Evolutionary conservation across 768 basidiomycete species (phyloP).

Genomic region (Tulasnella sp.): DNA sequence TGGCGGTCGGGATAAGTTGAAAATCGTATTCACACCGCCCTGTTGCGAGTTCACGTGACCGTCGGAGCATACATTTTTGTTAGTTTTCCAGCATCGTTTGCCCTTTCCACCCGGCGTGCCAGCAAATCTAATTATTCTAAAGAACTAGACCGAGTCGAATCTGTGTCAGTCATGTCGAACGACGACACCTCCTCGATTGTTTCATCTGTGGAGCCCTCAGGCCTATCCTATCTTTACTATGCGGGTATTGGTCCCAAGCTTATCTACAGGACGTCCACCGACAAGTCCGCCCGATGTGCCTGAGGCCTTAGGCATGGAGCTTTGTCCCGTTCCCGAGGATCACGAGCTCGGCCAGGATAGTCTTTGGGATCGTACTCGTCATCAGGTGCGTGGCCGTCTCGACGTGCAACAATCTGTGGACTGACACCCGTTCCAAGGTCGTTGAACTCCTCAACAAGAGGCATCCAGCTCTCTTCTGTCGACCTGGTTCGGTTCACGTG

Average conservation of each 20-base stretch:
- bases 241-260: constrained; percentile 27
- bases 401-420: constrained; percentile 22
- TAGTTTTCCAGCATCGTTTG: no score
- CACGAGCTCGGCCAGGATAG: constrained; percentile 25
- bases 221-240: constrained; percentile 27
- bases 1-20: no score
- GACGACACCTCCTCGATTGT: constrained; percentile 7
- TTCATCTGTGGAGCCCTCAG: constrained; percentile 12
- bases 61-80: no score
- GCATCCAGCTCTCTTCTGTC: constrained; percentile 18
- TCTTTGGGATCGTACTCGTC: constrained; percentile 27
- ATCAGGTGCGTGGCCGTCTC: constrained; percentile 28
- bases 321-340: constrained; percentile 25
- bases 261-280: constrained; percentile 28
- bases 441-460: constrained; percentile 22
- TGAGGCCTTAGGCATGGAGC: constrained; percentile 24
- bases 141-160: no score
- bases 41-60: no score
- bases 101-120: not conserved
- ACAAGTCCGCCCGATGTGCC: constrained; percentile 29
- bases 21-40: no score
- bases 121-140: no score
- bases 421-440: constrained; percentile 29
- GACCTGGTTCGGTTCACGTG: constrained; percentile 27
- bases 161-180: no score